A percentile compares a stretch with the other conserved stretches of the same genome.
phyloP scores from a whole-genome alignment of 768 basidiomycete species.

The Russula sp. region DNA sequence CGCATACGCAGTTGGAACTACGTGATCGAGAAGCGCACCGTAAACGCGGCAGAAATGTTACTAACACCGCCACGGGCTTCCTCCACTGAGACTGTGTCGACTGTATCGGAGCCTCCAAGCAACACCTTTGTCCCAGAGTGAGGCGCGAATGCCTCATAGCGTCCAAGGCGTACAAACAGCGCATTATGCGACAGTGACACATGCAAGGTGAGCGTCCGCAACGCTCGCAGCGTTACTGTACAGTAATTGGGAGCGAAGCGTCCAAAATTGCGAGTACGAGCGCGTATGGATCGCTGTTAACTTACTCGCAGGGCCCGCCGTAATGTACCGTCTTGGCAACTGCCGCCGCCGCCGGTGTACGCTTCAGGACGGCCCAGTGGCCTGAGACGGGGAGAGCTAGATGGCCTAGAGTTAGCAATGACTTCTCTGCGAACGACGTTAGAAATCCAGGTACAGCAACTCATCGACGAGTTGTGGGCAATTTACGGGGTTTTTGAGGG shows the following conservation, averaged over 20 bases:
- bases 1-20: slow-evolving; percentile 73
- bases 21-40: slow-evolving; percentile 48
- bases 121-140: slow-evolving; percentile 52
- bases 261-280: slow-evolving; percentile 52
- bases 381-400: slow-evolving; percentile 62
- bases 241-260: slow-evolving; percentile 49
- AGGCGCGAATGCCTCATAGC: slow-evolving; percentile 47
- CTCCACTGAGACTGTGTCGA: slow-evolving; percentile 54
- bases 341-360: slow-evolving; percentile 33
- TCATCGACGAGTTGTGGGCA: no score
- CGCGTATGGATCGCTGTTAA: slow-evolving; percentile 26
- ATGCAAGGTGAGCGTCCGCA: slow-evolving; percentile 64
- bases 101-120: slow-evolving; percentile 31
- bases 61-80: slow-evolving; percentile 50
- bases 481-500: no score
- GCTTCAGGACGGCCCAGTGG: slow-evolving; percentile 74
- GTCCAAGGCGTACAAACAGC: slow-evolving; percentile 57
- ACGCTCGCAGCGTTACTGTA: slow-evolving; percentile 44
- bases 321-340: slow-evolving; percentile 15
- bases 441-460: no score
- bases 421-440: no score
- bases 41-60: slow-evolving; percentile 42
- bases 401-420: no score
- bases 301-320: neutral
- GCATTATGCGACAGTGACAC: slow-evolving; percentile 60